Evolutionary conservation across 345 rosid genomes (phyloP), one percentile per base, ranked within the genome.

Genomic region (Populus alba): DNA sequence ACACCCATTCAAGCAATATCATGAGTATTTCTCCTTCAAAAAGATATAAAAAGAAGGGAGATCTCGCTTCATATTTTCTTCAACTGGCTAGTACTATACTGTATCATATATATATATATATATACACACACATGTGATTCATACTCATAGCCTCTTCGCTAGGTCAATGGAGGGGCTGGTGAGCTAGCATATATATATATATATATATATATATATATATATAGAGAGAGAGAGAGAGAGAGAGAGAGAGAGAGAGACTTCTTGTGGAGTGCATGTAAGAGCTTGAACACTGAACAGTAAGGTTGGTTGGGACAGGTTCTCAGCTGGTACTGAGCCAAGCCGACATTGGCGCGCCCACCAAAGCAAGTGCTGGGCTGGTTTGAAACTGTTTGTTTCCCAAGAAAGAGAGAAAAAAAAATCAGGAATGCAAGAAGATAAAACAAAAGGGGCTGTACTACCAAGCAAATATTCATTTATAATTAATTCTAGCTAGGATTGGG

Each of bases 311-410:
- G 77, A 80, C 66, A 73, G 57, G 59, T 25, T 55, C 38, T 20
- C 43, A 33, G 75, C 13, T 16, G 66, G 62, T 47, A 9, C 63
- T 51, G 79, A 86, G 80, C 87, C 76, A 78, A 89, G 84, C 95
- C 92, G 97, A 92, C 98, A 88, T 80, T 83, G 87, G 86, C 86
- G 81, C 87, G 84, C 84, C 87, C 94, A 86, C 89, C 98, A 88
- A 94, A 84, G 97, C 89, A 87, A 85, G 73, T 92, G 98, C 93
- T 87, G 93, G 85, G 80, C 71, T 82, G 74, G 82, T 79, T 83
- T 79, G 65, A 71, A 80, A 81, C 88, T 87, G 75, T 82, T 82
- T 81, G 83, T 79, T 91, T 90, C 88, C 93, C 91, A 68, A 86
- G 33, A 81, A 68, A 79, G 71, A 78, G 72, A 66, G 55, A 74